These are phyloP conservation scores for Ophiostoma sp. DNA, from an alignment of 2,329 filamentous ascomycete genomes.

Conservation along the genomic window DNA sequence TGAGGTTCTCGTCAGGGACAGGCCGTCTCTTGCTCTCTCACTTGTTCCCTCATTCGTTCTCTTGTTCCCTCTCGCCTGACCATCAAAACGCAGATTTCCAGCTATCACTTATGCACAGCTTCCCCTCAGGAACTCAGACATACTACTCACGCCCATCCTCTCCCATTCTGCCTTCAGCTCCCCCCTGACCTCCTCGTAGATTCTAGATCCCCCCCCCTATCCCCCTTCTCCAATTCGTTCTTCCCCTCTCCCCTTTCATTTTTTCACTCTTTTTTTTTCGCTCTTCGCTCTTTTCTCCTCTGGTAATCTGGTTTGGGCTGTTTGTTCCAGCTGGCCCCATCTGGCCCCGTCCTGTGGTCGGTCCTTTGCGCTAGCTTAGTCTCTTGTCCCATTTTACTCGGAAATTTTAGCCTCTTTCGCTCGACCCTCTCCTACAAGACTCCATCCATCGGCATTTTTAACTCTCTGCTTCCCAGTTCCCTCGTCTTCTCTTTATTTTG, in stretches of 20 bases:
- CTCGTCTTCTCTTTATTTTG: neutral
- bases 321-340: constrained; percentile 12
- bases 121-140: no score
- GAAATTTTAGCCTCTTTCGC: constrained; percentile 17
- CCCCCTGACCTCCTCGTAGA: neutral
- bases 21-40: no score
- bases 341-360: neutral
- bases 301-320: neutral
- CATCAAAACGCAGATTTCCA: no score
- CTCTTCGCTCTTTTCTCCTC: neutral
- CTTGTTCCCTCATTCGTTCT: neutral
- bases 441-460: constrained; percentile 14
- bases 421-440: neutral
- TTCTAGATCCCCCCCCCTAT: neutral
- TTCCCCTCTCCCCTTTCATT: neutral
- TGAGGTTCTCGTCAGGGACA: no score
- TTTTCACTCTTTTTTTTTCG: neutral
- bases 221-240: neutral
- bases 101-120: no score
- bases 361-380: neutral
- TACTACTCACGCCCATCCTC: neutral
- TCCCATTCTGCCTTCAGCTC: neutral
- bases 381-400: constrained; percentile 5
- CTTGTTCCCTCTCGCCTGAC: no score
- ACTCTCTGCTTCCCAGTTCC: neutral